phyloP scores from a whole-genome alignment of 805 yeast genomes.

The Blastobotrys chiropterorum region DNA sequence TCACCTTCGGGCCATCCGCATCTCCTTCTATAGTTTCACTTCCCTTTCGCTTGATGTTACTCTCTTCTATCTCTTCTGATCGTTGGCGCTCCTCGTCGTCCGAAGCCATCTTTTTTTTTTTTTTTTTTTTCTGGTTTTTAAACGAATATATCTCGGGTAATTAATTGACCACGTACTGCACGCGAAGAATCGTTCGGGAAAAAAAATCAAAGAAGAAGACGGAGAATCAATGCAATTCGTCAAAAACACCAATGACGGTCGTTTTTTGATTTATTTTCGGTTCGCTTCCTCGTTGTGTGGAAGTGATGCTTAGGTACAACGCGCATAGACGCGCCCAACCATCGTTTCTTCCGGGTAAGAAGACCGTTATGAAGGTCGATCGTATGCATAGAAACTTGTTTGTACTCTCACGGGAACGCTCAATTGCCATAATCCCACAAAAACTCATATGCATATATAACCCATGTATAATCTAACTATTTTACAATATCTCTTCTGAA shows the following conservation, averaged over 20 bases:
- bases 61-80: neutral
- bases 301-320: neutral
- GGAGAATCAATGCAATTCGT: neutral
- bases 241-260: neutral
- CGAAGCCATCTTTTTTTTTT: neutral
- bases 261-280: neutral
- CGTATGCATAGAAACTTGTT: no score
- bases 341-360: neutral
- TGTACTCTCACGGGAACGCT: no score
- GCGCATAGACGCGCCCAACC: no score
- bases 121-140: no score
- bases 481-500: conserved; percentile 13
- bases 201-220: no score
- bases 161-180: no score
- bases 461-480: neutral
- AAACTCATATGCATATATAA: no score
- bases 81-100: neutral
- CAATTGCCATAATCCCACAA: no score
- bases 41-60: neutral
- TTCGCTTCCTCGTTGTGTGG: neutral
- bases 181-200: no score
- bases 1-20: conserved; percentile 25
- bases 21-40: neutral
- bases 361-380: neutral
- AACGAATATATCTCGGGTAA: no score